Base-by-base conservation (phyloP, 1,284 basidiomycete genomes). In the Moniliophthora roreri region DNA sequence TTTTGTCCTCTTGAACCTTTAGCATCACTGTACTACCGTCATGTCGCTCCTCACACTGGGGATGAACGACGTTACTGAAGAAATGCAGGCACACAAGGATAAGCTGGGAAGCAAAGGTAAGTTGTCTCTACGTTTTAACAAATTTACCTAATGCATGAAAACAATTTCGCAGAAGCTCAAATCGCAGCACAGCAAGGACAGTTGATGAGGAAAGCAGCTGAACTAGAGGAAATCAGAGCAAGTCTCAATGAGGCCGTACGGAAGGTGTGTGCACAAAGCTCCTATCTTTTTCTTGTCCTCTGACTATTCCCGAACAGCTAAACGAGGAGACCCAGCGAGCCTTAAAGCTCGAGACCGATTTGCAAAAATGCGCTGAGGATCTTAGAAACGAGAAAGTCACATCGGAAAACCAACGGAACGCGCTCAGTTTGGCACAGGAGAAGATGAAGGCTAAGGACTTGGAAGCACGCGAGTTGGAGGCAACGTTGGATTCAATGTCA, bases 41-140 rank as follows among this genome's bases (percentile, higher is more conserved):
- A 83, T 86, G 84, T 81, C 85, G 51, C 70, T 77, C 58, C 79
- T 69, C 73, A 78, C 77, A 60, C 68, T 87, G 34, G 85, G 83
- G 11, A 75, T 74, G 50, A 73, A 83, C 60, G 82, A 85, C 58
- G 72, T 86, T 48, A 79, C 84, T 1, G 80, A 84, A 56, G 81
- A 85, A 66, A 73, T 79, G 3, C 76, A 78, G 58, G 65, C 72
- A 13, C 71, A 81, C 51, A 87, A 79, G 70, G 81, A 84, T 59
- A 81, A 76, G 58, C 63, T 87, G 48, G 73, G 81, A 18, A 79
- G 77, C 62, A 84, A 84, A 80, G 87, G 85, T 85, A 48, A 35
- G n/a, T n/a, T n/a, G n/a, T n/a, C 62, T 38, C 52, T 34, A 24
- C 32, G 23, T 39, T 32, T 20, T 45, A 15, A 20, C 39, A 32